Percentiles rank a stretch among this genome's conserved stretches.
Conservation (phyloP, 2,329 filamentous ascomycete species). For the Fusarium buxicola region DNA sequence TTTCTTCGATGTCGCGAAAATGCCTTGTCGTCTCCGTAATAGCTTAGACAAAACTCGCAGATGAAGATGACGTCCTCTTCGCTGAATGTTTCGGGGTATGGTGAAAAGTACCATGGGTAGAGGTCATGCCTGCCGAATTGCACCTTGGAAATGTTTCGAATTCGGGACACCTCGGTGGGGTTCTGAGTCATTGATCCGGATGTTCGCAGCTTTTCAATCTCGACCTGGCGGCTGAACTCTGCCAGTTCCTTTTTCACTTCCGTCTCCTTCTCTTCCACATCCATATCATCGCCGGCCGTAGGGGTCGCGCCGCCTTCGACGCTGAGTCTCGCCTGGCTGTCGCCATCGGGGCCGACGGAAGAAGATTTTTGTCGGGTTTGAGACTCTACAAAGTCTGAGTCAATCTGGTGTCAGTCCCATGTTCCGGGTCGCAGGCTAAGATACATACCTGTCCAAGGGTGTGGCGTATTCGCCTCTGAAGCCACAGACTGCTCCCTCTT, state of each 20-base stretch:
- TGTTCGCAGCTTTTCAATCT: slow-evolving; percentile 95
- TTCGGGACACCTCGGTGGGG: slow-evolving; percentile 93
- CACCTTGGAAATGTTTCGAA: slow-evolving; percentile 92
- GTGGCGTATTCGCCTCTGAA: slow-evolving; percentile 66
- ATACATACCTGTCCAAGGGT: slow-evolving; percentile 59
- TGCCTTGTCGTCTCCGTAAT: slow-evolving; percentile 84
- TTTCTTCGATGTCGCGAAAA: slow-evolving; percentile 90
- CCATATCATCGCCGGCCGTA: slow-evolving; percentile 62
- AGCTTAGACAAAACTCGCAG: slow-evolving; percentile 95
- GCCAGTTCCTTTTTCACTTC: slow-evolving; percentile 61
- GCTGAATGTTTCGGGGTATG: slow-evolving; percentile 90
- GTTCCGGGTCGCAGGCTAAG: neutral
- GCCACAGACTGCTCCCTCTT: slow-evolving; percentile 67
- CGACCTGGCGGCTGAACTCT: slow-evolving; percentile 82
- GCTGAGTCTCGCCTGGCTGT: slow-evolving; percentile 58
- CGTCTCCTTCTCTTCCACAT: slow-evolving; percentile 63
- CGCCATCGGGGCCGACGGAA: slow-evolving; percentile 56
- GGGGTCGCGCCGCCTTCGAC: slow-evolving; percentile 60
- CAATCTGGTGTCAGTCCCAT: neutral
- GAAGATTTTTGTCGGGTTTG: slow-evolving; percentile 60
- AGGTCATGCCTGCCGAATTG: slow-evolving; percentile 94
- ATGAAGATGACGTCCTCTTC: slow-evolving; percentile 93
- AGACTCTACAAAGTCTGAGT: slow-evolving; percentile 60
- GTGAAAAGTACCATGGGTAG: slow-evolving; percentile 99
- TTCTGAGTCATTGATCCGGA: slow-evolving; percentile 99